These are phyloP conservation scores for Blastobotrys petasosporus DNA, from an alignment of 1,139 yeast genomes.

Conservation along the genomic window DNA sequence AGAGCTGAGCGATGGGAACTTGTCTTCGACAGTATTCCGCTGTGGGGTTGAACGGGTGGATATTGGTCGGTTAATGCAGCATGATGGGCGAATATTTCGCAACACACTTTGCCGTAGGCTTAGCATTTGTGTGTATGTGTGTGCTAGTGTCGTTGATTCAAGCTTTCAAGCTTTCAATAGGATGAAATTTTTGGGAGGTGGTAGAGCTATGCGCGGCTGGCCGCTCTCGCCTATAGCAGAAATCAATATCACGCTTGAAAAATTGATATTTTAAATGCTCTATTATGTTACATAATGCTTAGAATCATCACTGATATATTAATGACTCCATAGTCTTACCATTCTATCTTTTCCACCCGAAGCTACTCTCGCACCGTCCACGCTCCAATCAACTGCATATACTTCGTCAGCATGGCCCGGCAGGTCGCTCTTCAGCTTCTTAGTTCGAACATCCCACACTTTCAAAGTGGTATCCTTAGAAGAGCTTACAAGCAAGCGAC, in stretches of 20 bases:
- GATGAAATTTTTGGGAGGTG: neutral
- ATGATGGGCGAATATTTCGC: neutral
- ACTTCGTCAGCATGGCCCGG: constrained; percentile 98
- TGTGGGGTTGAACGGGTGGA: constrained; percentile 2
- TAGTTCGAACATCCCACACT: constrained; percentile 91
- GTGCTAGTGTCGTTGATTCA: neutral
- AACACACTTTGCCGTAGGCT: neutral
- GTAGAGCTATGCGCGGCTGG: neutral
- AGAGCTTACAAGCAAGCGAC: constrained; percentile 82
- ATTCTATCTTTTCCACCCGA: constrained; percentile 97
- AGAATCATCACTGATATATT: constrained; percentile 15
- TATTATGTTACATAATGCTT: no score
- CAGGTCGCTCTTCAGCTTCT: constrained; percentile 76
- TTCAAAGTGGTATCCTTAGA: constrained; percentile 95
- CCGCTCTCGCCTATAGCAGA: no score
- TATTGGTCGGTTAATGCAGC: no score
- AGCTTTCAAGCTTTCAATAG: neutral
- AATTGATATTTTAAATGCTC: no score
- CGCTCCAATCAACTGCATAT: constrained; percentile 96
- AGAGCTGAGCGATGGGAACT: constrained; percentile 13
- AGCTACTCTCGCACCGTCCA: constrained; percentile 86
- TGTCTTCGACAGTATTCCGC: constrained; percentile 10
- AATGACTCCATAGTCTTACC: constrained; percentile 89
- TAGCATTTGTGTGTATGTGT: neutral
- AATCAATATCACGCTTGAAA: no score